Conservation (phyloP, 2,329 filamentous ascomycete species). For the Aureobasidium sp. region DNA sequence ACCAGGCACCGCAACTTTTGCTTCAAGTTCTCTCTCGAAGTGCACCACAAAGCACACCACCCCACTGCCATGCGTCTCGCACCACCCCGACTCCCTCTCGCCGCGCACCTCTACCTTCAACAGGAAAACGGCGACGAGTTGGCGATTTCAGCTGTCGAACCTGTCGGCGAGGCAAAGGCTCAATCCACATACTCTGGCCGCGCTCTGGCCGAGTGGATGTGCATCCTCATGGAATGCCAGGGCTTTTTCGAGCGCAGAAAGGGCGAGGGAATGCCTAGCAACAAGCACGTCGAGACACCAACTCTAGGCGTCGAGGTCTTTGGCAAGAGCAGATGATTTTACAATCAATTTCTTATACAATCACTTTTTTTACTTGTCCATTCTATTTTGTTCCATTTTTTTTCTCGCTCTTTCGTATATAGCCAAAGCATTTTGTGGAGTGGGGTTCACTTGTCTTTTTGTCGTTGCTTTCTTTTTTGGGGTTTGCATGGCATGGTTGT, state of each 20-base stretch:
- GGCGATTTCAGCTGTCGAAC: constrained; percentile 25
- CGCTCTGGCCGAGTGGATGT: constrained; percentile 70
- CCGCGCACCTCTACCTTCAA: constrained; percentile 61
- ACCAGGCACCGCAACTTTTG: constrained; percentile 51
- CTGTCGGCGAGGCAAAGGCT: constrained; percentile 31
- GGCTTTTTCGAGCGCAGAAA: constrained; percentile 71
- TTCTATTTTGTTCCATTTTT: neutral
- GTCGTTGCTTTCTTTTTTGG: too few relatives aligned
- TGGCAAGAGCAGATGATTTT: constrained; percentile 36
- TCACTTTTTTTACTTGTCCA: too few relatives aligned
- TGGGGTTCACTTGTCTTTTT: too few relatives aligned
- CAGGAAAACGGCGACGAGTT: constrained; percentile 16
- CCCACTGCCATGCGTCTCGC: constrained; percentile 57
- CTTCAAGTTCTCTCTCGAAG: constrained; percentile 70
- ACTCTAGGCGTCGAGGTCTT: constrained; percentile 58
- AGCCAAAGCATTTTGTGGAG: neutral
- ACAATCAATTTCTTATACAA: neutral
- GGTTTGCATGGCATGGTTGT: too few relatives aligned
- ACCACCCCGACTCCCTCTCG: constrained; percentile 61
- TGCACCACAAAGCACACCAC: constrained; percentile 47
- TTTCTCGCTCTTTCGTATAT: too few relatives aligned
- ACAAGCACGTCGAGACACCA: constrained; percentile 64
- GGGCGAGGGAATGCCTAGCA: constrained; percentile 61
- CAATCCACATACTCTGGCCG: constrained; percentile 59
- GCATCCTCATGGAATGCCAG: constrained; percentile 71